A percentile compares a stretch with the other conserved stretches of the same genome.
These are phyloP conservation scores for Sporothrix mexicana DNA, from an alignment of 2,329 filamentous ascomycete species.

Conservation along the genomic window DNA sequence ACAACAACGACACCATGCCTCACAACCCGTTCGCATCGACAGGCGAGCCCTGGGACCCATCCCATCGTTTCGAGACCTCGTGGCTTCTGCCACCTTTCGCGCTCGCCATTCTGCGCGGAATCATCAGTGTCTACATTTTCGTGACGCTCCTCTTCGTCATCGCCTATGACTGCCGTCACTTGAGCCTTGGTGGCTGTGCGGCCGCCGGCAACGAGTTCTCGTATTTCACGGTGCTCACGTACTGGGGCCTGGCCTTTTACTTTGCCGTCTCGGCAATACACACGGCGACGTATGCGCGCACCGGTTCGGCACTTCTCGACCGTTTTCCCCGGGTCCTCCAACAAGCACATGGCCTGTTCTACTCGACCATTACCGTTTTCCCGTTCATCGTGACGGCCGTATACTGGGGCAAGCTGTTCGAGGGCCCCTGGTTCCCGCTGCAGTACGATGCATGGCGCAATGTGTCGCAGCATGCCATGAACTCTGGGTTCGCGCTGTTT, in stretches of 20 bases:
- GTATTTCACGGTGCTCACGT: slow-evolving; percentile 82
- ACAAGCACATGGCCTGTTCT: slow-evolving; percentile 68
- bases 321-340: slow-evolving; percentile 66
- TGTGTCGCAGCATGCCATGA: slow-evolving; percentile 76
- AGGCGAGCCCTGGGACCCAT: slow-evolving; percentile 56
- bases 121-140: slow-evolving; percentile 71
- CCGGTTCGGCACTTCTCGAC: slow-evolving; percentile 61
- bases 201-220: slow-evolving; percentile 67
- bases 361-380: slow-evolving; percentile 66
- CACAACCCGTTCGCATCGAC: slow-evolving; percentile 48
- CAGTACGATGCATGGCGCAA: slow-evolving; percentile 67
- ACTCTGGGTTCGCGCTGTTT: slow-evolving; percentile 74
- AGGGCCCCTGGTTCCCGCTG: slow-evolving; percentile 55
- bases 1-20: neutral
- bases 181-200: slow-evolving; percentile 50
- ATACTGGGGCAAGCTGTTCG: slow-evolving; percentile 70
- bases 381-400: slow-evolving; percentile 74
- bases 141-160: slow-evolving; percentile 71
- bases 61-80: slow-evolving; percentile 76
- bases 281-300: slow-evolving; percentile 68
- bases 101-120: slow-evolving; percentile 63
- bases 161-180: slow-evolving; percentile 65
- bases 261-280: slow-evolving; percentile 70
- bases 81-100: slow-evolving; percentile 74
- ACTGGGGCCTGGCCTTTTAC: slow-evolving; percentile 85